Evolutionary conservation across 192 early-diverging fungal genomes (phyloP).

Genomic region (Funneliformis geosporum): DNA sequence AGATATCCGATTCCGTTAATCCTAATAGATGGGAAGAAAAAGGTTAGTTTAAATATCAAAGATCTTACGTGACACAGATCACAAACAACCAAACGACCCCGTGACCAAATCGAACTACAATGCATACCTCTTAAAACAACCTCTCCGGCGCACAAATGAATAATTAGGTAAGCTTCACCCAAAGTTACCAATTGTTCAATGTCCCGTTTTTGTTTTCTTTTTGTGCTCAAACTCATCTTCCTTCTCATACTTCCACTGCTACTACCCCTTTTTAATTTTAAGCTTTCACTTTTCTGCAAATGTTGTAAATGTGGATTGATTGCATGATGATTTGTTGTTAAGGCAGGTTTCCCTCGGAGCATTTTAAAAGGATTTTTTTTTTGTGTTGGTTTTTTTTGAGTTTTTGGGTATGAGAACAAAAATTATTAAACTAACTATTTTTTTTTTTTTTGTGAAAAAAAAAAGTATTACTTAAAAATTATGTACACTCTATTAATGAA

Average conservation of each 20-base stretch:
- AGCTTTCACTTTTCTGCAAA: neutral
- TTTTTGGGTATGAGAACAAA: too few relatives aligned
- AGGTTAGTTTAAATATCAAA: too few relatives aligned
- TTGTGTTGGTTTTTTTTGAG: neutral
- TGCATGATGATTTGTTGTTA: neutral
- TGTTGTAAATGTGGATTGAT: neutral
- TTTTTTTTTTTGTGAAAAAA: too few relatives aligned
- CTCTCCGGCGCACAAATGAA: conserved; percentile 16
- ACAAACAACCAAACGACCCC: neutral
- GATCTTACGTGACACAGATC: neutral
- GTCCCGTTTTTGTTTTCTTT: neutral
- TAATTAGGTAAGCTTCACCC: conserved; percentile 19
- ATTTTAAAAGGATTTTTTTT: neutral
- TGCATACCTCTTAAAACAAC: conserved; percentile 17
- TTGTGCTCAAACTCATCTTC: neutral
- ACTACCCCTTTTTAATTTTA: neutral
- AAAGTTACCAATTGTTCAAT: conserved; percentile 23
- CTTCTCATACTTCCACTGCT: neutral
- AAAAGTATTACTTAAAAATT: too few relatives aligned
- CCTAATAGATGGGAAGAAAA: neutral
- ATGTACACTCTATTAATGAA: too few relatives aligned
- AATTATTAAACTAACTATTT: too few relatives aligned
- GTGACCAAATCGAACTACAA: neutral
- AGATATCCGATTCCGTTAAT: conserved; percentile 24
- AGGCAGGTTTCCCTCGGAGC: neutral